phyloP scores from a whole-genome alignment of 2,329 filamentous ascomycete genomes.

The Clonostachys chloroleuca region DNA sequence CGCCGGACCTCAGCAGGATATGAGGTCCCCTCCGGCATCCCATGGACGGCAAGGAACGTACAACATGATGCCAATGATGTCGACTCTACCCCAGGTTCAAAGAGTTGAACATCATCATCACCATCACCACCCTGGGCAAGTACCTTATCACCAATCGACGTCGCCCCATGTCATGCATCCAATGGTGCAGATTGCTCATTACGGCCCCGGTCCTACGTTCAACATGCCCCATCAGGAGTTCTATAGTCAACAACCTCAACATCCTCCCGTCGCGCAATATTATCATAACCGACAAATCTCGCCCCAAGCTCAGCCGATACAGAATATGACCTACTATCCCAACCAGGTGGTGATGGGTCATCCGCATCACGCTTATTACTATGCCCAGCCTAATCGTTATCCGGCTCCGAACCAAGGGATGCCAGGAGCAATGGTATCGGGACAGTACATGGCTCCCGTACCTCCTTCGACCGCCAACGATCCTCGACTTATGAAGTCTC shows the following conservation, averaged over 20 bases:
- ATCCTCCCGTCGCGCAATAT: slow-evolving; percentile 34
- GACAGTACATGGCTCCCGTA: slow-evolving; percentile 23
- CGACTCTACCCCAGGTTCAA: slow-evolving; percentile 32
- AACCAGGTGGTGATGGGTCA: slow-evolving; percentile 35
- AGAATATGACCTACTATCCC: slow-evolving; percentile 37
- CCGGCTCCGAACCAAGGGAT: slow-evolving; percentile 19
- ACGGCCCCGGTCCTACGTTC: slow-evolving; percentile 28
- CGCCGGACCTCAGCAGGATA: slow-evolving; percentile 36
- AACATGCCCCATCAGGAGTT: slow-evolving; percentile 35
- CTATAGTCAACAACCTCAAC: slow-evolving; percentile 36
- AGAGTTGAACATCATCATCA: slow-evolving; percentile 27
- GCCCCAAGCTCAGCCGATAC: slow-evolving; percentile 27
- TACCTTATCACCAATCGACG: slow-evolving; percentile 19
- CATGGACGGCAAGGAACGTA: slow-evolving; percentile 23
- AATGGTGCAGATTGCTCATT: slow-evolving; percentile 33
- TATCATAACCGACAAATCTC: slow-evolving; percentile 33
- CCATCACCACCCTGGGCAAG: slow-evolving; percentile 15
- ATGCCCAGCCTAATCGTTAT: slow-evolving; percentile 31
- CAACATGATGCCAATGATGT: slow-evolving; percentile 41
- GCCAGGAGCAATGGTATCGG: slow-evolving; percentile 22
- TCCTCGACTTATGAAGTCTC: slow-evolving; percentile 11
- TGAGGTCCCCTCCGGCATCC: slow-evolving; percentile 19
- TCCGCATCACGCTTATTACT: slow-evolving; percentile 39
- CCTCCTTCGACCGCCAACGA: slow-evolving; percentile 12
- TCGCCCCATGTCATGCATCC: slow-evolving; percentile 31